Percentiles rank a stretch among this genome's conserved stretches.
These are phyloP conservation scores for Musa acuminata DNA, from an alignment of 176 grass and related monocot species.

Conservation along the genomic window DNA sequence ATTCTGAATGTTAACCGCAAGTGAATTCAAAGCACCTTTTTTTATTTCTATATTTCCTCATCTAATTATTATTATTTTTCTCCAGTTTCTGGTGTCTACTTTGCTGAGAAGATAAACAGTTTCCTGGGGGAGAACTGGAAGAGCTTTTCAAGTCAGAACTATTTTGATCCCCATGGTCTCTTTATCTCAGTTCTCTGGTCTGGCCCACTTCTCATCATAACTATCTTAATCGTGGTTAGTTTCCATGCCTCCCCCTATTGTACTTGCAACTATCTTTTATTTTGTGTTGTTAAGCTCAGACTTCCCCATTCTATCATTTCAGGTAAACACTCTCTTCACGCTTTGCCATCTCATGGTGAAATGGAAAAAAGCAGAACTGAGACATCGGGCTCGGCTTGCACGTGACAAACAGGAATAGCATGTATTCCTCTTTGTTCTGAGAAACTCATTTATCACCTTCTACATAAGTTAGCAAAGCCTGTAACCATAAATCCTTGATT, in stretches of 20 bases:
- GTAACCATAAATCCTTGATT: too few species aligned
- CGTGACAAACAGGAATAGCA: conserved; percentile 64
- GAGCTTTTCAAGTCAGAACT: conserved; percentile 84
- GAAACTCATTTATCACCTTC: too few species aligned
- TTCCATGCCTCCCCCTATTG: background rate
- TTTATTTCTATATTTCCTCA: background rate
- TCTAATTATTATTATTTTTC: background rate
- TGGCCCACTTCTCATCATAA: conserved; percentile 60
- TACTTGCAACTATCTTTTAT: background rate
- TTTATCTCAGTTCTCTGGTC: conserved; percentile 93
- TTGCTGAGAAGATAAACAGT: conserved; percentile 62
- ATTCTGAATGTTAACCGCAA: background rate
- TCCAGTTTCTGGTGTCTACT: conserved; percentile 84
- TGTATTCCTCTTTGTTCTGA: background rate
- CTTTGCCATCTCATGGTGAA: conserved; percentile 60
- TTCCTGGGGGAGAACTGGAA: conserved; percentile 69
- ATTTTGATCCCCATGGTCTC: conserved; percentile 77
- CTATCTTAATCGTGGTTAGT: conserved; percentile 71
- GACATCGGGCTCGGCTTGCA: conserved; percentile 41
- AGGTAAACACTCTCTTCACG: conserved; percentile 85
- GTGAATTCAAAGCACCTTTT: background rate
- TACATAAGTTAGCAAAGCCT: too few species aligned
- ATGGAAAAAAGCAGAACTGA: conserved; percentile 83
- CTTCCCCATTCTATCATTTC: background rate
- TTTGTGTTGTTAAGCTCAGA: conserved; percentile 1